phyloP scores from a whole-genome alignment of 140 eudicot species.

The Cichorium intybus region DNA sequence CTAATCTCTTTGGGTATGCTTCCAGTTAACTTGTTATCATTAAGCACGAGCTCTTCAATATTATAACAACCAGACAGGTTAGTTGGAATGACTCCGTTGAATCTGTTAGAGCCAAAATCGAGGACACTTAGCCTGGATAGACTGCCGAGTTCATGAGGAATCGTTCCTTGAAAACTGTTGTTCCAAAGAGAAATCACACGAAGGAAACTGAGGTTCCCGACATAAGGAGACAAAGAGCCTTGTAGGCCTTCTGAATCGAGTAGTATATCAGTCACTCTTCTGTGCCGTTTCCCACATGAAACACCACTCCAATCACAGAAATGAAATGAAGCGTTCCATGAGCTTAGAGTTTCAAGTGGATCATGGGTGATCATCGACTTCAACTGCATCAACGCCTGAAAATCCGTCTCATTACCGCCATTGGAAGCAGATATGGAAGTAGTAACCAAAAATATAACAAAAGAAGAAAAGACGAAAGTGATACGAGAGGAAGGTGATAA shows the following conservation, averaged over 20 bases:
- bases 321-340: constrained; percentile 4
- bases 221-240: constrained; percentile 12
- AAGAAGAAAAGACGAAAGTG: background rate
- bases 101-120: background rate
- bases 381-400: background rate
- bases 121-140: background rate
- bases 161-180: constrained; percentile 22
- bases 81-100: constrained; percentile 10
- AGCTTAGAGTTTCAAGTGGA: background rate
- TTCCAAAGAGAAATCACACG: background rate
- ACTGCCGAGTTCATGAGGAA: constrained; percentile 10
- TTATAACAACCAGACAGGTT: background rate
- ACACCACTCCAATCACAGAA: constrained; percentile 21
- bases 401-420: constrained; percentile 8
- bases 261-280: background rate
- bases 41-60: background rate
- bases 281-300: constrained; percentile 1
- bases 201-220: constrained; percentile 1
- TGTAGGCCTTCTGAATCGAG: background rate
- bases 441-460: background rate
- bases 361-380: background rate
- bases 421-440: background rate
- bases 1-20: background rate
- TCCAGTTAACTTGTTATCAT: background rate
- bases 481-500: background rate